These are phyloP conservation scores for Cladosporium sp. DNA, from an alignment of 2,329 filamentous ascomycete genomes.

Conservation along the genomic window DNA sequence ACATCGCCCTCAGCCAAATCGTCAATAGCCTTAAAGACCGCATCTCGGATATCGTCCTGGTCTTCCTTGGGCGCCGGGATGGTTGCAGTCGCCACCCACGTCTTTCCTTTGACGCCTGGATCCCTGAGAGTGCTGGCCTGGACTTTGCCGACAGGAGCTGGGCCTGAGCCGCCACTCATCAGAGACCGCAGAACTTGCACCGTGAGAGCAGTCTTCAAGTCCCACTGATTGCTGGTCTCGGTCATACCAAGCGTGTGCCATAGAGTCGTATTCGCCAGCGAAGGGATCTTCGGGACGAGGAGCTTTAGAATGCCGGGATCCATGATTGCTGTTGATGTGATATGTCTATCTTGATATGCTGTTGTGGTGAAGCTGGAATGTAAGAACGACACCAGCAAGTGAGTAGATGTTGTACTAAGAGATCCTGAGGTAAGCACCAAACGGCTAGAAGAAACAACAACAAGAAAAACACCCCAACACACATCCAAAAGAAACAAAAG, in stretches of 20 bases:
- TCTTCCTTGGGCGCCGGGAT: constrained; percentile 58
- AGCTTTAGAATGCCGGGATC: constrained; percentile 34
- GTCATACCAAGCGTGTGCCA: constrained; percentile 68
- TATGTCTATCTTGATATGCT: neutral
- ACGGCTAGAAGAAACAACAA: neutral
- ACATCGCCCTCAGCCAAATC: constrained; percentile 48
- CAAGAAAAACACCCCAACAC: neutral
- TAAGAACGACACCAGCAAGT: neutral
- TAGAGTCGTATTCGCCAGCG: constrained; percentile 62
- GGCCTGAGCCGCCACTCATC: constrained; percentile 45
- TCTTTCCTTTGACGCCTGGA: constrained; percentile 69
- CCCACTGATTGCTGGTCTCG: constrained; percentile 71
- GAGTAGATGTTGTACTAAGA: neutral
- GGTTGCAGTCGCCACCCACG: constrained; percentile 76
- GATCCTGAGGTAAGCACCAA: neutral
- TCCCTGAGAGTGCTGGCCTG: constrained; percentile 66
- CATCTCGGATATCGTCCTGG: constrained; percentile 53
- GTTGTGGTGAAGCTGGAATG: neutral
- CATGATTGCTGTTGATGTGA: constrained; percentile 21
- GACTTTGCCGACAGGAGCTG: constrained; percentile 57
- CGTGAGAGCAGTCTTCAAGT: constrained; percentile 72
- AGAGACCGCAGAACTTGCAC: constrained; percentile 71
- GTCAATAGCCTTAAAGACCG: constrained; percentile 60
- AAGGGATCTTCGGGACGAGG: constrained; percentile 60
- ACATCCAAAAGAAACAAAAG: neutral